Percentiles rank a stretch among this genome's conserved stretches.
Conservation (phyloP, 352 stramenopile genomes). For the Globisporangium cylindrosporum region DNA sequence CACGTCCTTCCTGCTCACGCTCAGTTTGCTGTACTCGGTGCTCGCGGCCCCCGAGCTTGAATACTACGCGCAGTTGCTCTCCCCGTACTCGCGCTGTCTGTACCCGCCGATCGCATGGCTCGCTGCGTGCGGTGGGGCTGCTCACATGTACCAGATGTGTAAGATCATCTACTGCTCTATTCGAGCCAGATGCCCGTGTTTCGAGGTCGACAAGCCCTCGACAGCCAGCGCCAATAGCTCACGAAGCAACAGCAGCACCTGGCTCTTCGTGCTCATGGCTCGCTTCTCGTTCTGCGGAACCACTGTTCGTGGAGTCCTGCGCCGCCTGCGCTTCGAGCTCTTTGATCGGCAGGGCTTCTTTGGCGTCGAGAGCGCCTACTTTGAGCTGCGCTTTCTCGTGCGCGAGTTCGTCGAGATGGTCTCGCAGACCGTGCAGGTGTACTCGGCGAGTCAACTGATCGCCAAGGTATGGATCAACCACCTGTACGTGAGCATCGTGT, state of each 20-base stretch:
- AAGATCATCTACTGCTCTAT: conserved; percentile 7
- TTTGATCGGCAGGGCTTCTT: conserved; percentile 12
- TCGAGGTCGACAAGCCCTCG: background rate
- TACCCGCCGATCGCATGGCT: conserved; percentile 1
- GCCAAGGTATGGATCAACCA: conserved; percentile 22
- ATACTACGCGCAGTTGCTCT: conserved; percentile 20
- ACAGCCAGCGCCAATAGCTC: background rate
- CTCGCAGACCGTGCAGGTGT: conserved; percentile 23
- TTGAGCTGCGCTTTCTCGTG: conserved; percentile 20
- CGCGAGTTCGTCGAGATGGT: conserved; percentile 23
- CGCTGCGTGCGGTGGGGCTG: background rate
- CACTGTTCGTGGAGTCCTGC: background rate
- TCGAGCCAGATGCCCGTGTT: background rate
- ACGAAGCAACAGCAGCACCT: background rate
- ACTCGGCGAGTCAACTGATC: conserved; percentile 17
- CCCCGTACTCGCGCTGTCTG: background rate
- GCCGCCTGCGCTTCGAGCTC: background rate
- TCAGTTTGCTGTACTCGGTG: conserved; percentile 9
- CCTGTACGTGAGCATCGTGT: conserved; percentile 18
- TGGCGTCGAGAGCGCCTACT: conserved; percentile 17
- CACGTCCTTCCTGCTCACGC: conserved; percentile 8
- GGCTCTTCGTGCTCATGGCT: background rate
- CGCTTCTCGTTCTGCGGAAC: background rate
- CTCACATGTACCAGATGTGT: conserved; percentile 13
- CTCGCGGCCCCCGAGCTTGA: conserved; percentile 13